Percentiles rank a stretch among this genome's conserved stretches.
Conservation (phyloP, 257 asterid genomes). For the Solanum raphanifolium region DNA sequence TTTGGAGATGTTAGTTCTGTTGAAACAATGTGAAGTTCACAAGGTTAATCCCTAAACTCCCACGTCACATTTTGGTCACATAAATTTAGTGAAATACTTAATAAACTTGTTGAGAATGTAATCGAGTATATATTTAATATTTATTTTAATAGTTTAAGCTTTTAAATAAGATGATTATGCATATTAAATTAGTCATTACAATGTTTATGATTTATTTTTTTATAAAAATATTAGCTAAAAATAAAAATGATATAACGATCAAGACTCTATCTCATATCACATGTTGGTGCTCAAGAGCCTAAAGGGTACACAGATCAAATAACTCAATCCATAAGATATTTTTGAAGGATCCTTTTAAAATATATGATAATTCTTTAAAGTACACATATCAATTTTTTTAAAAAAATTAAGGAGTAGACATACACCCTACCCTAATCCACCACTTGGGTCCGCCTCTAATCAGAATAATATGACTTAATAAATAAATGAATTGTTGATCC, state of each 20-base stretch:
- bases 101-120: background rate
- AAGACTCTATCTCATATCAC: no score
- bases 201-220: rapidly evolving
- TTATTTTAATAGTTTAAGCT: background rate
- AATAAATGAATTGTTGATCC: no score
- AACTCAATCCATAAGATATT: no score
- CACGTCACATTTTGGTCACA: background rate
- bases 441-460: no score
- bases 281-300: no score
- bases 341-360: background rate
- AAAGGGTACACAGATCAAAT: no score
- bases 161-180: background rate
- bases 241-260: no score
- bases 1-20: slow-evolving; percentile 20
- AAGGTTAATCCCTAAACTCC: slow-evolving; percentile 20
- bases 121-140: no score
- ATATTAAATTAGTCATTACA: background rate
- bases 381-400: background rate
- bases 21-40: slow-evolving; percentile 18
- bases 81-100: background rate
- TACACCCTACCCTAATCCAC: no score
- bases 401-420: no score
- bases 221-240: no score
- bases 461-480: no score
- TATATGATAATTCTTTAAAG: background rate